These are phyloP conservation scores for Coriaria nepalensis DNA, from an alignment of 306 rosid genomes.

Conservation along the genomic window DNA sequence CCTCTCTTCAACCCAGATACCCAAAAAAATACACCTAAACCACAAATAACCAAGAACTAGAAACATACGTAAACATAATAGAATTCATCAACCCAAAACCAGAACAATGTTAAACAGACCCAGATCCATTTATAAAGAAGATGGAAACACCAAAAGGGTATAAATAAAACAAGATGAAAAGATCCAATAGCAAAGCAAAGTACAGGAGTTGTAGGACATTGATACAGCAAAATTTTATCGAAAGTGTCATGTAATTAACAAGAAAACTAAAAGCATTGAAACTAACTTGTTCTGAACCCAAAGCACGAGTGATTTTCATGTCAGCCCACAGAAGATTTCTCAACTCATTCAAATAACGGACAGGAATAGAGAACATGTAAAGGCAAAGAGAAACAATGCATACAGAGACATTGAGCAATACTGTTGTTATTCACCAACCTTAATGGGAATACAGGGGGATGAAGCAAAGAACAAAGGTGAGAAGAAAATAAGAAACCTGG, in stretches of 20 bases:
- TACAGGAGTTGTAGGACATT: background rate
- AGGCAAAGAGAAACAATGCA: constrained; percentile 1
- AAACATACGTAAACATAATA: background rate
- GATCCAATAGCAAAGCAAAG: constrained; percentile 15
- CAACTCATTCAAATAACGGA: background rate
- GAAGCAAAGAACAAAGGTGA: constrained; percentile 31
- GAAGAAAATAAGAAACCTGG: constrained; percentile 22
- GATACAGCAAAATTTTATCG: too few relatives aligned
- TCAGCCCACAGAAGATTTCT: too few relatives aligned
- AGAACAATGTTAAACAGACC: constrained; percentile 12
- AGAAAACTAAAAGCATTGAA: too few relatives aligned
- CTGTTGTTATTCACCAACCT: constrained; percentile 17
- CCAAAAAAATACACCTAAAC: too few relatives aligned
- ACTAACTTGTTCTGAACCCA: too few relatives aligned
- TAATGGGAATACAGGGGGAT: constrained; percentile 15
- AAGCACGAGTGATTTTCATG: too few relatives aligned
- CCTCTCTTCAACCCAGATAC: too few relatives aligned
- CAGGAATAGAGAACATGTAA: background rate
- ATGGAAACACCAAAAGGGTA: constrained; percentile 9
- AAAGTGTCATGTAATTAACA: too few relatives aligned
- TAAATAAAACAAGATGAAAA: constrained; percentile 2
- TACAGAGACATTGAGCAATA: constrained; percentile 12
- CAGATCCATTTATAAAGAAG: constrained; percentile 29
- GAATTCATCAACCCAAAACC: constrained; percentile 15
- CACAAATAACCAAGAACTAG: background rate